A percentile compares a stretch with the other conserved stretches of the same genome.
phyloP scores from a whole-genome alignment of 2,329 filamentous ascomycete genomes.

The Nemania sp. region DNA sequence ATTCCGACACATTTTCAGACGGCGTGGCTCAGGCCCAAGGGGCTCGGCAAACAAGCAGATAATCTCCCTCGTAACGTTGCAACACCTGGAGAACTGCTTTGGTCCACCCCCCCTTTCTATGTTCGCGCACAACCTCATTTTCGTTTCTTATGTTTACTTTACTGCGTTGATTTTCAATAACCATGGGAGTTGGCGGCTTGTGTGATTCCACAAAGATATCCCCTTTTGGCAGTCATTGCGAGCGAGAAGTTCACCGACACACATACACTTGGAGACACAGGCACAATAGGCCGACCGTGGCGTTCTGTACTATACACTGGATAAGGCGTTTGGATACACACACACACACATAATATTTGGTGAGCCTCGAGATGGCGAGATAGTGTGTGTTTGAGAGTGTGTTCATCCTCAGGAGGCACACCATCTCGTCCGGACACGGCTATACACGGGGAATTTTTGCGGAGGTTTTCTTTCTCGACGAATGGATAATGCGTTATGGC shows the following conservation, averaged over 20 bases:
- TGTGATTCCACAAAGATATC: constrained; percentile 20
- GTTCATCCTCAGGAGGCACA: background rate
- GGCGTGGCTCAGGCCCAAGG: constrained; percentile 26
- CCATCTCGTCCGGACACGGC: background rate
- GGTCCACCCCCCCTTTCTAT: background rate
- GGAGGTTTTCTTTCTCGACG: background rate
- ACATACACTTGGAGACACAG: background rate
- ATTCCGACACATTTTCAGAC: constrained; percentile 34
- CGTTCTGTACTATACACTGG: constrained; percentile 12
- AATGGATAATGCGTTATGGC: background rate
- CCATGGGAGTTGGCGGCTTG: constrained; percentile 19
- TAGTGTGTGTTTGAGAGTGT: background rate
- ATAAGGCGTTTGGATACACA: constrained; percentile 14
- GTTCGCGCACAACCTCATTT: background rate
- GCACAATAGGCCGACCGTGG: constrained; percentile 7
- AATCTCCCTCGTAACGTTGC: too few relatives aligned
- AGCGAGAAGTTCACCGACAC: constrained; percentile 7
- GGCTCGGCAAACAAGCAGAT: too few relatives aligned
- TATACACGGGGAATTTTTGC: background rate
- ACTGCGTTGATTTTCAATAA: constrained; percentile 2
- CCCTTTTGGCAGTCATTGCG: constrained; percentile 8
- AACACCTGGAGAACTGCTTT: background rate
- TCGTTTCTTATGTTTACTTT: too few relatives aligned
- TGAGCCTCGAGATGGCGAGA: constrained; percentile 1
- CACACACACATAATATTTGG: constrained; percentile 5